These are phyloP conservation scores for Fusarium sambucinum DNA, from an alignment of 2,329 filamentous ascomycete genomes.

Conservation along the genomic window DNA sequence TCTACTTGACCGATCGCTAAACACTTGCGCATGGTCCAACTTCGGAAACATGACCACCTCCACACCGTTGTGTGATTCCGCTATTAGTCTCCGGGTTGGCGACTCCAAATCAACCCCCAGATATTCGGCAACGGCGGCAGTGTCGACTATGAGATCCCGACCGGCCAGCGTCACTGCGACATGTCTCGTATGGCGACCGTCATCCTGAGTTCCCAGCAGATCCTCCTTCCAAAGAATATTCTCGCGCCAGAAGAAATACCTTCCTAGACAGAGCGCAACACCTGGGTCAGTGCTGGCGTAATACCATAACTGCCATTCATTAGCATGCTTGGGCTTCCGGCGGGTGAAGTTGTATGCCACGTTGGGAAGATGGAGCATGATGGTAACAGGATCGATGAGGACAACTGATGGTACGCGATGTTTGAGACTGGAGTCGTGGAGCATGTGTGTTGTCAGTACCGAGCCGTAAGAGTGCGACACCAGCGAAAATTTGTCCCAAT, in stretches of 20 bases:
- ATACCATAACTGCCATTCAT: constrained; percentile 78
- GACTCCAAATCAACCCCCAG: constrained; percentile 50
- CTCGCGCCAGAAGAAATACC: constrained; percentile 79
- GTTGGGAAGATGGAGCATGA: constrained; percentile 75
- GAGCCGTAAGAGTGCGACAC: constrained; percentile 74
- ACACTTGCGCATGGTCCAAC: constrained; percentile 74
- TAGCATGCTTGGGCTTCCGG: constrained; percentile 65
- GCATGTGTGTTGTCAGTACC: constrained; percentile 71
- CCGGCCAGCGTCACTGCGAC: constrained; percentile 71
- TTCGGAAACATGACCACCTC: constrained; percentile 71
- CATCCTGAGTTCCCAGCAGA: constrained; percentile 53
- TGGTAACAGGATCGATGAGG: constrained; percentile 72
- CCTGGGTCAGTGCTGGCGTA: constrained; percentile 77
- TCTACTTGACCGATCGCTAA: constrained; percentile 55
- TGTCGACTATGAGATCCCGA: constrained; percentile 74
- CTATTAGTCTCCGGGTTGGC: constrained; percentile 19
- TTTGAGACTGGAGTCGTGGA: constrained; percentile 62
- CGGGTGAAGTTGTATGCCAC: constrained; percentile 79
- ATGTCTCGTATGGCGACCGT: constrained; percentile 45
- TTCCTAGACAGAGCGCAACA: constrained; percentile 71
- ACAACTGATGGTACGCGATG: constrained; percentile 63
- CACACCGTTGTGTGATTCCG: constrained; percentile 51
- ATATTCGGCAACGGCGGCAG: constrained; percentile 68
- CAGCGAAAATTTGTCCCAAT: constrained; percentile 69
- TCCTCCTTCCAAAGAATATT: constrained; percentile 79